phyloP scores from a whole-genome alignment of 805 yeast species.

The Barnettozyma siamensis region DNA sequence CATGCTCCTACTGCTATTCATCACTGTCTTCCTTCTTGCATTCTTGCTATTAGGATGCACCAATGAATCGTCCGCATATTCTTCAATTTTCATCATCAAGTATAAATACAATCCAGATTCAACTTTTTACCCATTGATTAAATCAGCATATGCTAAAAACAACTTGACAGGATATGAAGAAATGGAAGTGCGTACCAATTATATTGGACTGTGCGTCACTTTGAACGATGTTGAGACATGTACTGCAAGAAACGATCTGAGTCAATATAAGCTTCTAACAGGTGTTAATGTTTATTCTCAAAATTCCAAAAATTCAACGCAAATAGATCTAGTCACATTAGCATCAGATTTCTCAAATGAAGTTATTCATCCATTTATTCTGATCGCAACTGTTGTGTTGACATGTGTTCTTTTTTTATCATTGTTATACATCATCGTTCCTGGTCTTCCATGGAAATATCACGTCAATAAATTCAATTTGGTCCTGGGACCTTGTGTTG shows the following conservation, averaged over 20 bases:
- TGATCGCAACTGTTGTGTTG: slow-evolving; percentile 43
- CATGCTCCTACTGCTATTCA: slow-evolving; percentile 37
- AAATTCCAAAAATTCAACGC: slow-evolving; percentile 26
- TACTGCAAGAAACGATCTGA: slow-evolving; percentile 27
- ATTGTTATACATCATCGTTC: slow-evolving; percentile 40
- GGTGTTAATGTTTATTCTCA: slow-evolving; percentile 32
- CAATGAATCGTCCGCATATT: slow-evolving; percentile 33
- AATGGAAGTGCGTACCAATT: slow-evolving; percentile 47
- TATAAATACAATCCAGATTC: slow-evolving; percentile 44
- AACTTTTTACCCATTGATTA: slow-evolving; percentile 34
- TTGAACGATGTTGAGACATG: slow-evolving; percentile 31
- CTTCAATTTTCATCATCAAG: slow-evolving; percentile 45
- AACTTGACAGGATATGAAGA: slow-evolving; percentile 32
- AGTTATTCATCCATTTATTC: slow-evolving; percentile 48
- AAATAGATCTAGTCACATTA: slow-evolving; percentile 41
- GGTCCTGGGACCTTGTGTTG: slow-evolving; percentile 30
- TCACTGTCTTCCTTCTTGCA: slow-evolving; percentile 44
- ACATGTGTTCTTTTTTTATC: slow-evolving; percentile 35
- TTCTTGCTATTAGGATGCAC: slow-evolving; percentile 56
- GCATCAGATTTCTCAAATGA: slow-evolving; percentile 39
- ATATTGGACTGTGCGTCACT: slow-evolving; percentile 50
- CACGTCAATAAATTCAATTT: slow-evolving; percentile 25
- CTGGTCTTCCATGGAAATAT: slow-evolving; percentile 41
- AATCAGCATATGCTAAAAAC: slow-evolving; percentile 30
- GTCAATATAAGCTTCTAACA: slow-evolving; percentile 22